These are phyloP conservation scores for Cyclostephanos tholiformis DNA, from an alignment of 108 stramenopile genomes.

Conservation along the genomic window DNA sequence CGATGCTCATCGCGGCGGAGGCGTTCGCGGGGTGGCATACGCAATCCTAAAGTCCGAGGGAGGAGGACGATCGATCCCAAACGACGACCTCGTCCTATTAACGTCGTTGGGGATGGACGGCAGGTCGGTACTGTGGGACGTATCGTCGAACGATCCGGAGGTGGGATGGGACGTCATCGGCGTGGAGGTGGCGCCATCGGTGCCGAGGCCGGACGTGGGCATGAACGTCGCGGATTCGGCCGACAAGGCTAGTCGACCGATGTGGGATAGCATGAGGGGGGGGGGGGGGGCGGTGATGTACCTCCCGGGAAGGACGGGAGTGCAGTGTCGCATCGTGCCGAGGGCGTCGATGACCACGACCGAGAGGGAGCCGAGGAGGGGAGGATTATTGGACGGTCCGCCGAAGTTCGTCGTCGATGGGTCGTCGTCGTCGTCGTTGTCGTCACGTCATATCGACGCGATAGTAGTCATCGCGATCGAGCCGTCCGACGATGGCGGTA, in stretches of 20 bases:
- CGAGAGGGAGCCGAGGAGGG: not conserved
- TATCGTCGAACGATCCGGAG: constrained; percentile 25
- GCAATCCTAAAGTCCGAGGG: not conserved
- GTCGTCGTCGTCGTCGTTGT: constrained; percentile 25
- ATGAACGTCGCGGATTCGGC: constrained; percentile 63
- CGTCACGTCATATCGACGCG: constrained; percentile 59
- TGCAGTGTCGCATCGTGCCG: constrained; percentile 48
- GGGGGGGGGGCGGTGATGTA: constrained; percentile 20
- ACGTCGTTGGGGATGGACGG: constrained; percentile 75
- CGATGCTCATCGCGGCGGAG: constrained; percentile 49
- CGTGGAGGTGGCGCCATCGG: constrained; percentile 28
- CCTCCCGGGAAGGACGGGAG: constrained; percentile 51
- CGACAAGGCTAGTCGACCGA: constrained; percentile 58
- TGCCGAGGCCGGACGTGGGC: constrained; percentile 58
- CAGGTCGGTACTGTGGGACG: constrained; percentile 57
- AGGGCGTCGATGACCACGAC: not conserved
- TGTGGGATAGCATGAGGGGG: constrained; percentile 21
- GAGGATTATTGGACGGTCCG: constrained; percentile 1
- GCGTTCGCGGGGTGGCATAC: constrained; percentile 60
- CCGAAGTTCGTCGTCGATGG: constrained; percentile 34
- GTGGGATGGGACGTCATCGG: constrained; percentile 47
- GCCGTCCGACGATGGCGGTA: constrained; percentile 3
- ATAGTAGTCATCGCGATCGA: constrained; percentile 61
- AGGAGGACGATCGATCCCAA: not conserved
- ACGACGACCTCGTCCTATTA: constrained; percentile 12